These are phyloP conservation scores for Sporothrix euskadiensis DNA, from an alignment of 2,329 filamentous ascomycete genomes.

Conservation along the genomic window DNA sequence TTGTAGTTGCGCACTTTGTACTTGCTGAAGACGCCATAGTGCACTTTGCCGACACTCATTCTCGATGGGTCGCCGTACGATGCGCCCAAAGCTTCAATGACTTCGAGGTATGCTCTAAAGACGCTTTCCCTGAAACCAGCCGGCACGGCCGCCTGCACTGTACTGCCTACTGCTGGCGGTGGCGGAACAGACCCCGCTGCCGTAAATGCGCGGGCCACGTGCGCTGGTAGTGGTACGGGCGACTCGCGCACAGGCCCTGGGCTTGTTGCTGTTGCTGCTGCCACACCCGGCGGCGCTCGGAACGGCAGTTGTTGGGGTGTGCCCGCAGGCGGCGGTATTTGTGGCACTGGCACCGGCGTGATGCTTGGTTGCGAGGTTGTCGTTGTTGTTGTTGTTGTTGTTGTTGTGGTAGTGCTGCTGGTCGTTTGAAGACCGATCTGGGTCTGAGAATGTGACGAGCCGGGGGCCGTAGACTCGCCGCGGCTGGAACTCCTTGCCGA, in stretches of 20 bases:
- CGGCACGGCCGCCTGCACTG: background rate
- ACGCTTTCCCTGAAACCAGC: background rate
- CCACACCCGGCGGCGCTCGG: background rate
- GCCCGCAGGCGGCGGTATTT: background rate
- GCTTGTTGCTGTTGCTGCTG: background rate
- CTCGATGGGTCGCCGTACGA: constrained; percentile 37
- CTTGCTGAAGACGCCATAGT: constrained; percentile 41
- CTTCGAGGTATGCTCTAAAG: constrained; percentile 27
- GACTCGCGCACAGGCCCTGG: background rate
- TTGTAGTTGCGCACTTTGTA: constrained; percentile 46
- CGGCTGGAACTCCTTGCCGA: constrained; percentile 26
- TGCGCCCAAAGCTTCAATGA: constrained; percentile 38
- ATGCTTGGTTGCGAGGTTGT: background rate
- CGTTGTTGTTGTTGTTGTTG: too few relatives aligned
- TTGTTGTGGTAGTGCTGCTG: too few relatives aligned
- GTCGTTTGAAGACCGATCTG: background rate
- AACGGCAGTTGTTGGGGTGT: constrained; percentile 13
- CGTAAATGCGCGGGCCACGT: background rate
- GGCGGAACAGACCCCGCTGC: background rate
- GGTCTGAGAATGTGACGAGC: background rate
- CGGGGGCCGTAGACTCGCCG: background rate
- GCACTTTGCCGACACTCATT: constrained; percentile 38
- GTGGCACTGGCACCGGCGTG: background rate
- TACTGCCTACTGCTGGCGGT: background rate
- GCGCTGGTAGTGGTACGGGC: background rate